Conservation (phyloP, 352 stramenopile genomes). For the Phytophthora foliorum region DNA sequence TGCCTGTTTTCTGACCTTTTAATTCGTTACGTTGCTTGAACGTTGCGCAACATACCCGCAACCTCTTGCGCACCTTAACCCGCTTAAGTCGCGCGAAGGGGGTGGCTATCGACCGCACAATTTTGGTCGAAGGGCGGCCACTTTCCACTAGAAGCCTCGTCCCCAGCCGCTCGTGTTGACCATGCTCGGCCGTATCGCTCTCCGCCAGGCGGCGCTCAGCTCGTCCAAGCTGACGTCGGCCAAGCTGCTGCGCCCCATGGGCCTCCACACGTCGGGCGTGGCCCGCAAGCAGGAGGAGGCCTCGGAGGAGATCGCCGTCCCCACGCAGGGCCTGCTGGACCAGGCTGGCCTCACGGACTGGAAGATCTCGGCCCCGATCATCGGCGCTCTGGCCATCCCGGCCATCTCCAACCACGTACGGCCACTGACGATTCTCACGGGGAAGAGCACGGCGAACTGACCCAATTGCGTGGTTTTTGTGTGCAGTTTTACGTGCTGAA, state of each 20-base stretch:
- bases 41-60: background rate
- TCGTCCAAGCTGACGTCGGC: conserved; percentile 54
- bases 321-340: conserved; percentile 65
- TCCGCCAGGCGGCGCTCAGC: conserved; percentile 69
- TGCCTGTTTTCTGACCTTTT: background rate
- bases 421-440: background rate
- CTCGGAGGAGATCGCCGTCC: conserved; percentile 46
- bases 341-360: conserved; percentile 83
- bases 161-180: conserved; percentile 12
- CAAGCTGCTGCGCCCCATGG: conserved; percentile 53
- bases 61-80: background rate
- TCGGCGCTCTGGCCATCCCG: conserved; percentile 77
- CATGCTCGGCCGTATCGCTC: conserved; percentile 83
- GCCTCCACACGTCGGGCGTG: conserved; percentile 70
- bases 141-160: conserved; percentile 13
- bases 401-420: conserved; percentile 85
- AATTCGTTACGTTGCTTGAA: background rate
- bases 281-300: conserved; percentile 65
- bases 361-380: conserved; percentile 86
- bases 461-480: conserved; percentile 3
- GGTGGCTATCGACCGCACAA: conserved; percentile 30
- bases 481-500: conserved; percentile 85
- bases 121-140: conserved; percentile 6
- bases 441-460: conserved; percentile 2
- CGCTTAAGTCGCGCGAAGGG: conserved; percentile 28